Conservation (phyloP, 1,284 basidiomycete species). For the Rhodotorula sp. region DNA sequence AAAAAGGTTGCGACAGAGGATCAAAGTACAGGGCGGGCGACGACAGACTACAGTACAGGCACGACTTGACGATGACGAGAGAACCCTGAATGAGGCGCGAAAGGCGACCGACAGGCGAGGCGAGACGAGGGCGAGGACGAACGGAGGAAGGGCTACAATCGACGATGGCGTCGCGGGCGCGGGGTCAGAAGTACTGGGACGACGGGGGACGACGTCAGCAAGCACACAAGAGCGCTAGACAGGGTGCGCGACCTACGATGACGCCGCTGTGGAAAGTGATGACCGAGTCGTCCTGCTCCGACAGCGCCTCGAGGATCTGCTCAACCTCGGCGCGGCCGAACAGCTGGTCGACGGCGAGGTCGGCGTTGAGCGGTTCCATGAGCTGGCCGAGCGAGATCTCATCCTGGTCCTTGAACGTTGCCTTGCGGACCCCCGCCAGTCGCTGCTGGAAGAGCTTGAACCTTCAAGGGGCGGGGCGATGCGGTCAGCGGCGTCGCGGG, state of each 20-base stretch:
- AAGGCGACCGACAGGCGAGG: too few relatives aligned
- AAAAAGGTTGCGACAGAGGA: too few relatives aligned
- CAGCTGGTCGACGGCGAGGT: slow-evolving; percentile 17
- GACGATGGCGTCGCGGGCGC: too few relatives aligned
- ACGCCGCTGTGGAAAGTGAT: slow-evolving; percentile 22
- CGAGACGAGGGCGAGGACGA: too few relatives aligned
- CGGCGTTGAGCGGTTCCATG: slow-evolving; percentile 30
- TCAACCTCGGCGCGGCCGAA: slow-evolving; percentile 27
- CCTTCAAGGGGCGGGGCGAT: background rate
- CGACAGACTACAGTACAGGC: too few relatives aligned
- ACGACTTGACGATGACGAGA: too few relatives aligned
- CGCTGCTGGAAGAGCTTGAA: slow-evolving; percentile 34
- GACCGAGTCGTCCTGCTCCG: slow-evolving; percentile 20
- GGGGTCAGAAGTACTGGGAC: too few relatives aligned
- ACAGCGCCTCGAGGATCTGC: slow-evolving; percentile 17
- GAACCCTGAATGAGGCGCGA: too few relatives aligned
- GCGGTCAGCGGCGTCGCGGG: background rate
- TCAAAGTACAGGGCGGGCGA: too few relatives aligned
- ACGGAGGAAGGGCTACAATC: too few relatives aligned
- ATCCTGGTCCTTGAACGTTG: slow-evolving; percentile 23
- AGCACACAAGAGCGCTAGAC: background rate
- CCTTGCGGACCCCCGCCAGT: slow-evolving; percentile 28
- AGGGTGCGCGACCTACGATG: background rate
- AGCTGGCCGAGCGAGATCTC: slow-evolving; percentile 21
- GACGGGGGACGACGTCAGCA: too few relatives aligned